Evolutionary conservation across 306 rosid species (phyloP).

Genomic region (Nissolia schottii): DNA sequence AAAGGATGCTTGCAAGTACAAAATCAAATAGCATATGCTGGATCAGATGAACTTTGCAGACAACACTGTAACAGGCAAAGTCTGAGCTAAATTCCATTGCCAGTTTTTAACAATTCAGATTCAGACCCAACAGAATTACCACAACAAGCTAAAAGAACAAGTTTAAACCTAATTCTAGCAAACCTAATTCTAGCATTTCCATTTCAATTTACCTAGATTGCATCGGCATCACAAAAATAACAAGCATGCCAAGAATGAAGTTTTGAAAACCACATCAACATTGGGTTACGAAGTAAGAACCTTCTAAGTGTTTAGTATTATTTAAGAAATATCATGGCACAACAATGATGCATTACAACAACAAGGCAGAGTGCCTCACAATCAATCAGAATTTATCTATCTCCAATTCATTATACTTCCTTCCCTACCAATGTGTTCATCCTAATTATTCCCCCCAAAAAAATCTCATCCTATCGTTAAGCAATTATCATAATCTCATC

Average conservation of each 20-base stretch:
- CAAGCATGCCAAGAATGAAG: background rate
- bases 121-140: background rate
- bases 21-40: background rate
- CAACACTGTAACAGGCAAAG: background rate
- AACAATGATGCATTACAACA: constrained; percentile 28
- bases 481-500: background rate
- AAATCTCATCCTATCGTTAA: constrained; percentile 9
- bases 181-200: background rate
- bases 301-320: constrained; percentile 5
- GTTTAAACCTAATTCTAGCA: background rate
- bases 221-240: background rate
- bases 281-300: background rate
- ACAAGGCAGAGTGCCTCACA: constrained; percentile 12
- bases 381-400: constrained; percentile 26
- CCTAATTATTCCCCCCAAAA: constrained; percentile 23
- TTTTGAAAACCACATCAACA: background rate
- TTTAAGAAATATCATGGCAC: background rate
- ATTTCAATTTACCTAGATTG: background rate
- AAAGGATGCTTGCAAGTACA: background rate
- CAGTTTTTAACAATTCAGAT: background rate
- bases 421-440: constrained; percentile 14
- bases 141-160: background rate
- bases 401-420: background rate
- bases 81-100: background rate
- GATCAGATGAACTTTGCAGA: background rate